Base-by-base conservation (phyloP, 179 eudicot species). In the Sideroxylon spinosum region DNA sequence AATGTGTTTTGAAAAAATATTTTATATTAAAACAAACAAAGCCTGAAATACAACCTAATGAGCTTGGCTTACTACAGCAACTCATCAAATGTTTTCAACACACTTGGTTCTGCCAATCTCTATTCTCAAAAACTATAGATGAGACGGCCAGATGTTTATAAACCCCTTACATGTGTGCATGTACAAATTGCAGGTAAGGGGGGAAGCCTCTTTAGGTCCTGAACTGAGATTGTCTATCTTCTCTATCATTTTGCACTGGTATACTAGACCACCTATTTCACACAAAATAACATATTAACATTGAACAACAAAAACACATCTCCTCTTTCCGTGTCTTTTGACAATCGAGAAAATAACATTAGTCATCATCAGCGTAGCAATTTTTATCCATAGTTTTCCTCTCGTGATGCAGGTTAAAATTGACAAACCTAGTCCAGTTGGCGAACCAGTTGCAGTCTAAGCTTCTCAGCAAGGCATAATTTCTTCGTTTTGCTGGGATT, bases 401-500 rank as follows among this genome's bases (percentile, higher is more conserved):
- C 48, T 60, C 16, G 11, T 52, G 59, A 9, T 28, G 77, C 88
- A 81, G 85, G 87, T 88, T 85, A 78, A 84, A 78, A 79, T 48
- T 74, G 48, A 60, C 67, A 48, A 76, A 75, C 71, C 91, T 81
- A 85, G 75, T 77, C 71, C 83, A 74, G 86, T 77, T 81, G 85
- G 83, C 79, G 83, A 81, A 71, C 82, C 91, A 79, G 85, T 88
- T 73, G 83, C 84, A 2, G 87, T 83, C 78, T 88, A 86, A 79
- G 82, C 57, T 85, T 65, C 60, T 53, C 29, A 13, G 65, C 7
- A 71, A 68, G 68, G 81, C 74, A 32, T 17, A 61, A 68, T 74
- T 67, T 74, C 52, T n/a, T 46, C 25, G 28, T 50, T 57, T 26
- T 62, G 17, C 29, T 66, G 37, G 46, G 61, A 46, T 29, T 72